Evolutionary conservation across 306 rosid species (phyloP), one percentile per base, ranked within the genome.

Genomic region (Coriaria nepalensis): DNA sequence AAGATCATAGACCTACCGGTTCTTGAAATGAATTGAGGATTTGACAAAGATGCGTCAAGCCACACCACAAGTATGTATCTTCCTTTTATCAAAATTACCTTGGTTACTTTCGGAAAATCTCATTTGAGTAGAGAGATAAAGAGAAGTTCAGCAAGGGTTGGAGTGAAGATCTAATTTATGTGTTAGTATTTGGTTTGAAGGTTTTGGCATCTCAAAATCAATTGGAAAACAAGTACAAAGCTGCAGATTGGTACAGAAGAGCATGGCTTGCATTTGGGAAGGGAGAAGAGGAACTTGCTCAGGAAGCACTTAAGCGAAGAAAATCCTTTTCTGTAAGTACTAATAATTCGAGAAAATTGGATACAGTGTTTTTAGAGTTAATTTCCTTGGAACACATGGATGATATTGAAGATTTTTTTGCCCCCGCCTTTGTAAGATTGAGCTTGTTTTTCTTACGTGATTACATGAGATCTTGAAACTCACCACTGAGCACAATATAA

Each of bases 21-120:
- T 61, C 74, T 83, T 60, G 97, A 88, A 77, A 88, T 88, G 97
- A 88, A 78, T 15, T 15, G 95, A 88, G 4, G 97, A 88, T 66
- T 74, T 88, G 70, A 83, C 84, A 29, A 88, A 83, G 75, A 88
- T 88, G 97, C 94, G 95, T 14, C 97, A 88, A 70, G 97, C 97
- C 41, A 88, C 97, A 11, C 90, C 97, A 49, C 97, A 88, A 63
- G 97, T 88, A 69, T 61, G 73, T 20, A 20, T 20, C 61, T 61
- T 46, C 59, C 2, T n/a, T 48, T 48, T 40, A 29, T 44, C 10
- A 13, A 37, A 33, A 34, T 12, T 0, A 29, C 37, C 8, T 6
- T 37, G 40, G 35, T 15, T 37, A 1, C 39, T 35, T 34, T 6
- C 13, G 29, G 29, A 20, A 20, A 20, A 3, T 1, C 1, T 20